Evolutionary conservation across 345 rosid species (phyloP).

Genomic region (Cardamine resedifolia): DNA sequence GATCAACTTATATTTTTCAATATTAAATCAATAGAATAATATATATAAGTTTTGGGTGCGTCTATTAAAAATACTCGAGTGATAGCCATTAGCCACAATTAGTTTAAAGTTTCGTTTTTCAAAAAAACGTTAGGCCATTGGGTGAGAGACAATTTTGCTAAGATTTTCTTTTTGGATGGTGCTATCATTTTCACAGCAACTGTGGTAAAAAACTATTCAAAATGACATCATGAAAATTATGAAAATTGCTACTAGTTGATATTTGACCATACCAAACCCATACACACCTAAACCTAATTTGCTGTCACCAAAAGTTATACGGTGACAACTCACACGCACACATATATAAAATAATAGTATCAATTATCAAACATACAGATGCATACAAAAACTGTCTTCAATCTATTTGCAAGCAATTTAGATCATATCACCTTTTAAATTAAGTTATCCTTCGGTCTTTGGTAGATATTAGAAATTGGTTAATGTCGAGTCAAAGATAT

Average conservation of each 20-base stretch:
- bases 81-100: background rate
- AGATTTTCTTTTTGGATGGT: background rate
- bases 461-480: background rate
- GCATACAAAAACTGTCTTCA: background rate
- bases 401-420: background rate
- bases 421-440: background rate
- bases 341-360: background rate
- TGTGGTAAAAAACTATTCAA: slow-evolving; percentile 19
- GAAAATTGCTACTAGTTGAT: background rate
- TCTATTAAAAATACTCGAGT: background rate
- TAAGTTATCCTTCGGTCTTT: background rate
- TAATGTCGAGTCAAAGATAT: background rate
- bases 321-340: slow-evolving; percentile 3
- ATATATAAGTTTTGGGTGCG: background rate
- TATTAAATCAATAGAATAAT: slow-evolving; percentile 1
- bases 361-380: background rate
- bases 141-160: slow-evolving; percentile 2
- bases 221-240: background rate
- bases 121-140: slow-evolving; percentile 10
- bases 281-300: slow-evolving; percentile 2
- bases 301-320: slow-evolving; percentile 10
- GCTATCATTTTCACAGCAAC: background rate
- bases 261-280: slow-evolving; percentile 32
- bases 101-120: slow-evolving; percentile 14
- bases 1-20: too few species aligned